Percentiles rank a stretch among this genome's conserved stretches.
These are phyloP conservation scores for Solanum piurae DNA, from an alignment of 257 asterid genomes.

Conservation along the genomic window DNA sequence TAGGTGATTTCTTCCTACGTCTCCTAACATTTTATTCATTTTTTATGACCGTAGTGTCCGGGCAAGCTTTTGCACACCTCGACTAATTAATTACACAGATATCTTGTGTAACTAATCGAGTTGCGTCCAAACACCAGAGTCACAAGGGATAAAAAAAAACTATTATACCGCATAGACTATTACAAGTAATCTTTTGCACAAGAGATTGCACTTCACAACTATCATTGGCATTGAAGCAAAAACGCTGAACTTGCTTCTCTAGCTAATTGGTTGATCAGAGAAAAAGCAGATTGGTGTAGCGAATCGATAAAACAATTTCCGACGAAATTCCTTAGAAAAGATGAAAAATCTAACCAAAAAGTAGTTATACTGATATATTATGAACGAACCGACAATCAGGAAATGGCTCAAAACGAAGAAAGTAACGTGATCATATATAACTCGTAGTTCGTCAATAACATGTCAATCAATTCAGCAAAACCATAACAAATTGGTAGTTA, in stretches of 20 bases:
- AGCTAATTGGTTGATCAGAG: background rate
- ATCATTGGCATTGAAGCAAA: background rate
- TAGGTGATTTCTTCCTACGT: background rate
- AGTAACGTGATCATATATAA: background rate
- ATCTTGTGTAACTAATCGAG: background rate
- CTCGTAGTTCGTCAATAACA: background rate
- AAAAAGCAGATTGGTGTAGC: background rate
- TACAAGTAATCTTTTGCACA: background rate
- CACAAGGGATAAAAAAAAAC: background rate
- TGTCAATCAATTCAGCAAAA: background rate
- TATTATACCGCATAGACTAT: background rate
- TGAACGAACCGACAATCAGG: background rate
- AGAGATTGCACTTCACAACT: background rate
- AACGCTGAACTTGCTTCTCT: background rate
- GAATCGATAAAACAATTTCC: background rate
- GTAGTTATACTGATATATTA: background rate
- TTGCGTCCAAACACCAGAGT: background rate
- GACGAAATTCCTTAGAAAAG: background rate
- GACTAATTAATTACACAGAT: background rate
- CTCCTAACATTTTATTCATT: background rate
- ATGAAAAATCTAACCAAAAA: background rate
- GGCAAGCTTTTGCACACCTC: background rate
- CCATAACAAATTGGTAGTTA: background rate
- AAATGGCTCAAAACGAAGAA: background rate
- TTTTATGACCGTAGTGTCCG: background rate